These are phyloP conservation scores for Aurantiochytrium sp. DNA, from an alignment of 108 stramenopile species.

Conservation along the genomic window DNA sequence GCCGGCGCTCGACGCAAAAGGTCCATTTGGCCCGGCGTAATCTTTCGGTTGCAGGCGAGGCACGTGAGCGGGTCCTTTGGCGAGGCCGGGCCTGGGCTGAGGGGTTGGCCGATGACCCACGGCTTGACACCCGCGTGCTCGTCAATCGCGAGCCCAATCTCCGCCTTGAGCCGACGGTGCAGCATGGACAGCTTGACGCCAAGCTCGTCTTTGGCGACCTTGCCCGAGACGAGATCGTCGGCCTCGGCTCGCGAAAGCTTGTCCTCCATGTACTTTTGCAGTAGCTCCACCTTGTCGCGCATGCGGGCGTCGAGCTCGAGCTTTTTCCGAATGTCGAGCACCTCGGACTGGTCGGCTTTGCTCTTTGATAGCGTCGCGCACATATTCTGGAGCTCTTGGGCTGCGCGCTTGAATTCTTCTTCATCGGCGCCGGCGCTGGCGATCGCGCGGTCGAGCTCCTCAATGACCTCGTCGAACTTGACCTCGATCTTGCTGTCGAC, in stretches of 20 bases:
- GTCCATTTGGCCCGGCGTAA: slow-evolving; percentile 5
- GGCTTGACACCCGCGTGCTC: not conserved
- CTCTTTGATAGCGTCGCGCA: not conserved
- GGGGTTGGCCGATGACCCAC: not conserved
- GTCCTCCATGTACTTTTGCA: slow-evolving; percentile 32
- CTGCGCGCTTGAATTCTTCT: slow-evolving; percentile 4
- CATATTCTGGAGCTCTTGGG: not conserved
- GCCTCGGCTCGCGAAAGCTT: slow-evolving; percentile 11
- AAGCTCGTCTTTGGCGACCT: slow-evolving; percentile 30
- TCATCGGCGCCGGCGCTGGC: slow-evolving; percentile 17
- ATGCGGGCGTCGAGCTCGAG: not conserved
- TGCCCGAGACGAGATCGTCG: not conserved
- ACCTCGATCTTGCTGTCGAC: slow-evolving; percentile 27
- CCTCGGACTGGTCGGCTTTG: slow-evolving; percentile 17
- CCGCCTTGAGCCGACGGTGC: not conserved
- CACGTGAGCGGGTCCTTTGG: not conserved
- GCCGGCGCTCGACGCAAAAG: not conserved
- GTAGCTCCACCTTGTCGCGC: not conserved
- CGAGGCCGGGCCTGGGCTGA: not conserved
- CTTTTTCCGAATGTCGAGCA: not conserved
- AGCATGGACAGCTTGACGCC: not conserved
- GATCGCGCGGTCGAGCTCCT: slow-evolving; percentile 1
- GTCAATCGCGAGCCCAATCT: slow-evolving; percentile 8
- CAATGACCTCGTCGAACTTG: slow-evolving; percentile 21
- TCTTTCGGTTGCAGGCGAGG: slow-evolving; percentile 6